phyloP scores from a whole-genome alignment of 2,329 filamentous ascomycete genomes.

The Claviceps digitariae region DNA sequence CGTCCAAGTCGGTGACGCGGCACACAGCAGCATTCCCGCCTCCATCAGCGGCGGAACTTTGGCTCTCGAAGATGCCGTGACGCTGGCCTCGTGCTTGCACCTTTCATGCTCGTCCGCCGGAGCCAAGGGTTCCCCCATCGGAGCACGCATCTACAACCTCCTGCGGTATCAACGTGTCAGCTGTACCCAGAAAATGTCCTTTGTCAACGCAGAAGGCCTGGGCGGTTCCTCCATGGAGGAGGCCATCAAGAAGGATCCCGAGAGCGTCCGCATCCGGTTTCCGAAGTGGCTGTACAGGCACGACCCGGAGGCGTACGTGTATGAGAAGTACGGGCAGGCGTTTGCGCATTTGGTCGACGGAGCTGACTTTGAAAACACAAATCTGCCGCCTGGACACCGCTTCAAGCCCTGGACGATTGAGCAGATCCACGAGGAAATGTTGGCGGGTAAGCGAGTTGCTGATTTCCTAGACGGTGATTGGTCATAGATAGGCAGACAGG shows the following conservation, averaged over 20 bases:
- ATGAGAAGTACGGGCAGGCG: conserved; percentile 4
- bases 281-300: conserved; percentile 4
- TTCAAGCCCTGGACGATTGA: conserved; percentile 3
- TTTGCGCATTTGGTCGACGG: background rate
- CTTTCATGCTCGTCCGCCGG: conserved; percentile 2
- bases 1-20: conserved; percentile 11
- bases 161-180: conserved; percentile 4
- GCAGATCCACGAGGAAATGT: background rate
- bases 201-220: conserved; percentile 3
- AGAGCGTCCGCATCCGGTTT: background rate
- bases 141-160: conserved; percentile 1
- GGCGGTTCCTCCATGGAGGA: background rate
- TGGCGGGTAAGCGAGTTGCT: background rate
- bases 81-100: conserved; percentile 9
- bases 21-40: conserved; percentile 10
- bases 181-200: conserved; percentile 4
- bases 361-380: background rate
- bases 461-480: conserved; percentile 3
- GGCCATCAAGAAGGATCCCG: conserved; percentile 1
- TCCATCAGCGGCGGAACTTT: conserved; percentile 10
- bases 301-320: conserved; percentile 5
- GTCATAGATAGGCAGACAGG: background rate
- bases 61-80: conserved; percentile 11
- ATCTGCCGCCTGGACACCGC: background rate
- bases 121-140: background rate